Evolutionary conservation across 2,329 filamentous ascomycete genomes (phyloP), one percentile per base, ranked within the genome.

Genomic region (Diplodia intermedia): DNA sequence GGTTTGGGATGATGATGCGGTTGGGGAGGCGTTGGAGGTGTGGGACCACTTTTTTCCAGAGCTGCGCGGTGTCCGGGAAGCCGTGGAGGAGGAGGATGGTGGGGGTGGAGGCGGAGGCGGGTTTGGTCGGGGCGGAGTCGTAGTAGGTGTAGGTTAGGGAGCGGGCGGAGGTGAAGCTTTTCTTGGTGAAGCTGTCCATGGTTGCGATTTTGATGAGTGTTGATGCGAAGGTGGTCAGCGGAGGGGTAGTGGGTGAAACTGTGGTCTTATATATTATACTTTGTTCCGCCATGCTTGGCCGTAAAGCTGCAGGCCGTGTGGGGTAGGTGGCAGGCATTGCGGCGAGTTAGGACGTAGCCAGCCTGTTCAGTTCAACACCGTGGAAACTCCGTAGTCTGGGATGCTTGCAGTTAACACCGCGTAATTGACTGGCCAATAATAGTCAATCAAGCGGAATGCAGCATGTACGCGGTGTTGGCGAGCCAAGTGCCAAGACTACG

Each of bases 1-100:
- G 72, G 68, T 79, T 77, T 1, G 76, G 76, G 14, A 73, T 71
- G 36, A 80, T 53, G 57, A 80, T 72, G 33, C 79, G 76, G 72
- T 82, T 76, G 65, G 78, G 77, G 5, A 76, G 73, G 14, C 76
- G 66, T 18, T 78, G 73, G 36, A 83, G 73, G 47, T 78, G 68
- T 36, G 75, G 76, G 49, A 82, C 73, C 33, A 83, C 72, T 36
- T 76, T 75, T 7, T 75, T 71, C 82, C 82, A 86, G 18, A 83
- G 73, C 4, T 73, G 75, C 0, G 80, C 78, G 14, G 75, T 74
- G 69, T 82, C 81, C 5, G 84, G 83, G 71, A 81, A 86, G 63
- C 84, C 84, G 71, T 86, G 84, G 33, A 82, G 85, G 38, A 74
- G 65, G 31, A 74, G 65, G 43, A 71, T 54, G 7, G 69, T 70